Percentiles rank a stretch among this genome's conserved stretches.
phyloP scores from a whole-genome alignment of 129 eudicot species.

The Heracleum sosnowskyi region DNA sequence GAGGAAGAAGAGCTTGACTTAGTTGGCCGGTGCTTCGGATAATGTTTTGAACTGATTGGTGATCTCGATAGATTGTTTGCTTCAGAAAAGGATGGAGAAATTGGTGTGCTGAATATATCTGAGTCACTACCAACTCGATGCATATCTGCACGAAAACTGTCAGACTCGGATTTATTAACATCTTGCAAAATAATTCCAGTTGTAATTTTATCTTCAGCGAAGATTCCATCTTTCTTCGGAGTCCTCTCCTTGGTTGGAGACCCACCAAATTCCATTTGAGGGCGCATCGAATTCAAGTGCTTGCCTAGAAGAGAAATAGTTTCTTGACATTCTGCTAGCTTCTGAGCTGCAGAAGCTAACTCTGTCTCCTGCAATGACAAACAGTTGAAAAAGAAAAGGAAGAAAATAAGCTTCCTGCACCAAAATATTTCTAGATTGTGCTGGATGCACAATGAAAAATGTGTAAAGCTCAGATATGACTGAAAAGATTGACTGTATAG shows the following conservation, averaged over 20 bases:
- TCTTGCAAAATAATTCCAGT: conserved; percentile 20
- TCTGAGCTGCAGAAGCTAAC: conserved; percentile 50
- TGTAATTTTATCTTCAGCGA: conserved; percentile 25
- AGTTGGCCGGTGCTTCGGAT: conserved; percentile 35
- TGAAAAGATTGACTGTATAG: background rate
- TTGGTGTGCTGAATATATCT: conserved; percentile 19
- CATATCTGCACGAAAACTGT: conserved; percentile 14
- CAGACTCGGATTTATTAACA: conserved; percentile 20
- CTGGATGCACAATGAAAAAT: background rate
- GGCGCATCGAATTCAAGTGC: conserved; percentile 41
- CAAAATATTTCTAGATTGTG: background rate
- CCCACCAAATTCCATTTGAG: conserved; percentile 33
- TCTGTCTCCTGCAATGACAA: conserved; percentile 36
- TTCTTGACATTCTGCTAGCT: conserved; percentile 74
- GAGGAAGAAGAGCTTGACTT: conserved; percentile 39
- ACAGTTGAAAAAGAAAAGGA: background rate
- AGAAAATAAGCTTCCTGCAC: background rate
- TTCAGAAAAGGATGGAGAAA: conserved; percentile 36
- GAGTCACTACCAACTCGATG: conserved; percentile 29
- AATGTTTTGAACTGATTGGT: conserved; percentile 22
- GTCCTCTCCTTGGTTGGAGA: conserved; percentile 20
- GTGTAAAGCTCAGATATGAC: background rate
- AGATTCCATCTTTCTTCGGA: conserved; percentile 16
- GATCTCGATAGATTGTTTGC: conserved; percentile 30
- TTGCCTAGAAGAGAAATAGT: conserved; percentile 52